A percentile compares a stretch with the other conserved stretches of the same genome.
phyloP scores from a whole-genome alignment of 2,329 filamentous ascomycete genomes.

The Stagonosporopsis vannaccii region DNA sequence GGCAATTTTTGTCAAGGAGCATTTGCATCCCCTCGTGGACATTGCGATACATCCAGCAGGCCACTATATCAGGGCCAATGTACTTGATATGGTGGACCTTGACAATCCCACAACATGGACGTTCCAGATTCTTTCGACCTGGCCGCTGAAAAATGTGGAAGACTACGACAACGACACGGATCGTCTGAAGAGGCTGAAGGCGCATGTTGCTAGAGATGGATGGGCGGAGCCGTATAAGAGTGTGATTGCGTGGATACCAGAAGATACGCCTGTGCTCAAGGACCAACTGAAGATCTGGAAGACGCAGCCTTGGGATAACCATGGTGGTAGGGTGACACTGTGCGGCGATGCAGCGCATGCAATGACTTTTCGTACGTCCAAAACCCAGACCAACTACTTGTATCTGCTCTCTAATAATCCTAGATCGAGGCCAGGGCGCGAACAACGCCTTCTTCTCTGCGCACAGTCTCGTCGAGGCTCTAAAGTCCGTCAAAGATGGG shows the following conservation, averaged over 20 bases:
- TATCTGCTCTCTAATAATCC: background rate
- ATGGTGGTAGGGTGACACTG: conserved; percentile 42
- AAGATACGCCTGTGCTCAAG: conserved; percentile 36
- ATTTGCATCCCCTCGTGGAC: conserved; percentile 39
- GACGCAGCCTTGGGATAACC: conserved; percentile 45
- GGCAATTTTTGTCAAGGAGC: conserved; percentile 35
- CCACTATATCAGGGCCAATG: conserved; percentile 40
- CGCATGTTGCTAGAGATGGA: conserved; percentile 32
- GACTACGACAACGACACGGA: conserved; percentile 38
- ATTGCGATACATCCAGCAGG: conserved; percentile 43
- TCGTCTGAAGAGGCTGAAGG: conserved; percentile 36
- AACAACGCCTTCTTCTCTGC: conserved; percentile 49
- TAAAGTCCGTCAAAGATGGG: conserved; percentile 27
- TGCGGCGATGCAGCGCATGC: conserved; percentile 52
- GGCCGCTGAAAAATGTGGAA: conserved; percentile 35
- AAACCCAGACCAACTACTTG: background rate
- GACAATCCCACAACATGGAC: conserved; percentile 46
- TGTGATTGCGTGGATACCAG: conserved; percentile 44
- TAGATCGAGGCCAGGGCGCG: conserved; percentile 49
- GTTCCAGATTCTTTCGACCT: conserved; percentile 45
- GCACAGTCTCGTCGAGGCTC: conserved; percentile 35
- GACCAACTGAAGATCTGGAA: conserved; percentile 49
- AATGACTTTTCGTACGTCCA: conserved; percentile 48
- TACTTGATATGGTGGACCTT: conserved; percentile 43
- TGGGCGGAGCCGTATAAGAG: conserved; percentile 48